Evolutionary conservation across 306 rosid genomes (phyloP).

Genomic region (Cicer chorassanicum): DNA sequence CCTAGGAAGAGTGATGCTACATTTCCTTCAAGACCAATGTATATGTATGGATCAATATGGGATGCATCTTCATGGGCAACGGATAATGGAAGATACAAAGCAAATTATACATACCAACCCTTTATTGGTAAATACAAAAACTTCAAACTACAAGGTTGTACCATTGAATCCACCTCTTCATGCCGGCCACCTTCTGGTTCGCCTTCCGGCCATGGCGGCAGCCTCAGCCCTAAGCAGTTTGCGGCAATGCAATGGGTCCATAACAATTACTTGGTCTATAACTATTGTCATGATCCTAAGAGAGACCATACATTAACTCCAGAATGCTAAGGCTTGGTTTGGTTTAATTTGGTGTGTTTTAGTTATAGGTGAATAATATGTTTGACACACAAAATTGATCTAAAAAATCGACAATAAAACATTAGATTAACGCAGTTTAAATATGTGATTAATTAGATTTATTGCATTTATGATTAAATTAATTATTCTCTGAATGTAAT

Average conservation of each 20-base stretch:
- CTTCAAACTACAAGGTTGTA: constrained; percentile 71
- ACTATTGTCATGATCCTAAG: constrained; percentile 75
- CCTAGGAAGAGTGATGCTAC: constrained; percentile 73
- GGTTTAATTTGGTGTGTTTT: constrained; percentile 24
- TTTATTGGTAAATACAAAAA: constrained; percentile 69
- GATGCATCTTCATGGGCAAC: constrained; percentile 97
- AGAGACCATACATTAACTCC: constrained; percentile 82
- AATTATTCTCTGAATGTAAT: no score
- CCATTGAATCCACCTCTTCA: constrained; percentile 38
- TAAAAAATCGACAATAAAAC: no score
- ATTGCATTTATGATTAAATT: no score
- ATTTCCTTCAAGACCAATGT: constrained; percentile 80
- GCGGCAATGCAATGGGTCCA: constrained; percentile 79
- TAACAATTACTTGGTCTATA: constrained; percentile 68
- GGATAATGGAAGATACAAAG: constrained; percentile 87
- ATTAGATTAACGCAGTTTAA: no score
- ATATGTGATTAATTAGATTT: no score
- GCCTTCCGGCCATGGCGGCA: constrained; percentile 41
- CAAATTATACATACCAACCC: constrained; percentile 81
- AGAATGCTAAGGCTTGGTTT: constrained; percentile 62
- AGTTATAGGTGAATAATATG: no score
- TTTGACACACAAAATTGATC: no score
- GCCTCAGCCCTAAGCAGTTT: constrained; percentile 59
- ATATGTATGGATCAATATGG: constrained; percentile 90
- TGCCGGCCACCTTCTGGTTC: constrained; percentile 62